phyloP scores from a whole-genome alignment of 2,329 filamentous ascomycete species.

The Aspergillus niger region DNA sequence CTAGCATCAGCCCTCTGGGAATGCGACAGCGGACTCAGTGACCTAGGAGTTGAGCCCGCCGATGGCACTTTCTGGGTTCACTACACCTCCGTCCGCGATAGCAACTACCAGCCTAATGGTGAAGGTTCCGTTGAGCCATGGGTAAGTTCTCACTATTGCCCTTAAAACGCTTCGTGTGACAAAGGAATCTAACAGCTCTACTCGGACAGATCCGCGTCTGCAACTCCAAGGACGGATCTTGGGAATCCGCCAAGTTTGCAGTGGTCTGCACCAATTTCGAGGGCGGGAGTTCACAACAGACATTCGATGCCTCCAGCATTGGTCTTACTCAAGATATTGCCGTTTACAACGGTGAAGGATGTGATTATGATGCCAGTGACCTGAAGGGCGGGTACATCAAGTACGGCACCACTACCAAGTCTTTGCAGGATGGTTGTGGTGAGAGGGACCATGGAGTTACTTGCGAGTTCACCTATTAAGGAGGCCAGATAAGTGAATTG shows the following conservation, averaged over 20 bases:
- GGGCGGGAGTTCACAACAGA: neutral
- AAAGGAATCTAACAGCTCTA: neutral
- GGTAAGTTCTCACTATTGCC: too few relatives aligned
- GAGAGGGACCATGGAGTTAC: neutral
- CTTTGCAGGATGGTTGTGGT: neutral
- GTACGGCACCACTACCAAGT: neutral
- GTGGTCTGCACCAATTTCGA: neutral
- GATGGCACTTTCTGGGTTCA: neutral
- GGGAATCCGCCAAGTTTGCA: neutral
- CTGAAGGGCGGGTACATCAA: constrained; percentile 1
- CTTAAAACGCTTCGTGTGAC: neutral
- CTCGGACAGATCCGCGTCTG: neutral
- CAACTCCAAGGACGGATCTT: neutral
- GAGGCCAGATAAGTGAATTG: too few relatives aligned
- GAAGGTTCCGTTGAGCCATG: neutral
- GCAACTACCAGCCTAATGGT: neutral
- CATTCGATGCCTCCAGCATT: neutral
- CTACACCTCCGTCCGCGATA: neutral
- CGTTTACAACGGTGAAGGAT: neutral
- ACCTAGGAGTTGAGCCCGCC: neutral
- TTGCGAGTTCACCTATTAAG: neutral
- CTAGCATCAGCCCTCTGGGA: neutral
- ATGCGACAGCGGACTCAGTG: neutral
- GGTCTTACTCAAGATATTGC: neutral
- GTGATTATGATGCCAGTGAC: neutral